Evolutionary conservation across 2,329 filamentous ascomycete genomes (phyloP).

Genomic region (Orbilia quercus): DNA sequence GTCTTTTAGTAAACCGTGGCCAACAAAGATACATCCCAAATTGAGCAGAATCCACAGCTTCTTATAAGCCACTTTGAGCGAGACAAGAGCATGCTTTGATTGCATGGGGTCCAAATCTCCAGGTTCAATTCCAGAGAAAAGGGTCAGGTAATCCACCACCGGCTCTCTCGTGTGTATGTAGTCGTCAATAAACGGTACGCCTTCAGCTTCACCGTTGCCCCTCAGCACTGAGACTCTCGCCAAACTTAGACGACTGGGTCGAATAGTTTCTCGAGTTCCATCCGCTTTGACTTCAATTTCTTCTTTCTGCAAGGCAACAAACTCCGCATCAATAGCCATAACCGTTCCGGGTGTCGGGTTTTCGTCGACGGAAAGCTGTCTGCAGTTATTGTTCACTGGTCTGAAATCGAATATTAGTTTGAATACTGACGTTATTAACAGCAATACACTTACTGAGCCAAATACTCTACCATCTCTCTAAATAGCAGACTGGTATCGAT

Average conservation of each 20-base stretch:
- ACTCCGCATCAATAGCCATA: conserved; percentile 93
- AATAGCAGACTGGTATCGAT: conserved; percentile 89
- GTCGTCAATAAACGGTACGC: conserved; percentile 92
- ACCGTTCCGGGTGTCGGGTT: conserved; percentile 77
- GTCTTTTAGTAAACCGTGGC: conserved; percentile 92
- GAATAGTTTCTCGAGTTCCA: conserved; percentile 88
- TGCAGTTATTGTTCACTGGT: conserved; percentile 69
- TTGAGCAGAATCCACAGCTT: conserved; percentile 98
- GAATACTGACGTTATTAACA: conserved; percentile 22
- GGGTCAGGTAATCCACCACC: conserved; percentile 94
- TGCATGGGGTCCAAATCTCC: conserved; percentile 83
- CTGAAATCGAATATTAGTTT: conserved; percentile 61
- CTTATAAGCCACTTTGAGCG: conserved; percentile 93
- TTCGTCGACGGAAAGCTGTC: conserved; percentile 72
- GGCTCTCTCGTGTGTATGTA: conserved; percentile 92
- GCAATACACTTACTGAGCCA: too few relatives aligned
- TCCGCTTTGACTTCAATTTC: conserved; percentile 97
- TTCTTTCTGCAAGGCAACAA: conserved; percentile 89
- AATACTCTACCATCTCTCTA: conserved; percentile 68
- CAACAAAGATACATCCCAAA: conserved; percentile 90
- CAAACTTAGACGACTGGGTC: conserved; percentile 88
- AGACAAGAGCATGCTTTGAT: conserved; percentile 84
- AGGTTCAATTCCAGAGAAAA: conserved; percentile 88
- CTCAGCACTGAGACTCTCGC: conserved; percentile 93
- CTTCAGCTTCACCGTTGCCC: conserved; percentile 80